phyloP scores from a whole-genome alignment of 768 basidiomycete genomes.

The Multifurca ochricompacta region DNA sequence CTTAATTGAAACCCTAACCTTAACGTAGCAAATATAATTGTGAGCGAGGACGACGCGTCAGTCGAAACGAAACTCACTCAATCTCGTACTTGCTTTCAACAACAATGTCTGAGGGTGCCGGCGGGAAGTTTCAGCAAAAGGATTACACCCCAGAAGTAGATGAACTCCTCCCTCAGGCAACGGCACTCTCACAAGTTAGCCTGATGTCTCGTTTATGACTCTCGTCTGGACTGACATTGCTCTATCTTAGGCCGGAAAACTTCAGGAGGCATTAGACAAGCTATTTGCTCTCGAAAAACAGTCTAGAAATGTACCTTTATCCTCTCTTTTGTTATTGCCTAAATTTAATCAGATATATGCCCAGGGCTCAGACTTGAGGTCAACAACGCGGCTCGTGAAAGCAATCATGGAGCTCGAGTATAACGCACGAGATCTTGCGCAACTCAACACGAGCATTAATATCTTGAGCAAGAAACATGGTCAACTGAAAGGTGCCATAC shows the following conservation, averaged over 20 bases:
- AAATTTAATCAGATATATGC: not conserved
- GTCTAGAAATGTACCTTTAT: conserved; percentile 68
- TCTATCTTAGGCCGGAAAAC: conserved; percentile 60
- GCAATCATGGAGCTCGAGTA: conserved; percentile 66
- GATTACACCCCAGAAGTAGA: conserved; percentile 85
- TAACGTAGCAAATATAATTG: no score
- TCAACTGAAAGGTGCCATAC: conserved; percentile 84
- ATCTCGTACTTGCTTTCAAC: conserved; percentile 23
- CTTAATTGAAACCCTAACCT: conserved; percentile 20
- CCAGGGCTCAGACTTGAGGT: conserved; percentile 86
- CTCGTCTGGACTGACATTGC: not conserved
- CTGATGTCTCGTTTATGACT: not conserved
- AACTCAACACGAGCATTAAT: conserved; percentile 62
- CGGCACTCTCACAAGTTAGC: conserved; percentile 62
- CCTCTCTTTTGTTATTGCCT: conserved; percentile 13
- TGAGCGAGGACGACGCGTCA: conserved; percentile 34
- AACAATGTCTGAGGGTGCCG: conserved; percentile 56
- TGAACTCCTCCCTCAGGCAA: conserved; percentile 60
- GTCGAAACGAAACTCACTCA: conserved; percentile 12
- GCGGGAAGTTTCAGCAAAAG: conserved; percentile 69
- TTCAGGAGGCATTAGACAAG: conserved; percentile 85
- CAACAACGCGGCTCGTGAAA: conserved; percentile 83
- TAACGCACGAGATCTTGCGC: conserved; percentile 57
- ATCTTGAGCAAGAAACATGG: conserved; percentile 92
- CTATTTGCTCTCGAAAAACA: conserved; percentile 89